These are phyloP conservation scores for Panicum hallii DNA, from an alignment of 202 grass and related monocot genomes.

Conservation along the genomic window DNA sequence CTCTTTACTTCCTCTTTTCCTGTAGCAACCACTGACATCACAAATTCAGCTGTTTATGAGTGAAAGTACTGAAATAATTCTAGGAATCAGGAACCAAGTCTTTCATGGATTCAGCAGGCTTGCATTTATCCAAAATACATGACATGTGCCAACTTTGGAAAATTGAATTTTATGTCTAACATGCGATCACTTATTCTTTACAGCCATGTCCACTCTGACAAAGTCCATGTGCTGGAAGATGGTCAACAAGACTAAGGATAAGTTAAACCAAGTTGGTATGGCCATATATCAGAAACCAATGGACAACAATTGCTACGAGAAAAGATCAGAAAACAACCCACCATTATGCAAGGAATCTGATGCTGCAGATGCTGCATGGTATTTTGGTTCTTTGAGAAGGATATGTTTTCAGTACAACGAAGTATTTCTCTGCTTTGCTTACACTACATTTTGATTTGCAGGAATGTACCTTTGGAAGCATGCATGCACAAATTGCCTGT, in stretches of 20 bases:
- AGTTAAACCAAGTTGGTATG: slow-evolving; percentile 87
- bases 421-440: slow-evolving; percentile 27
- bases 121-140: background rate
- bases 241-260: slow-evolving; percentile 86
- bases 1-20: background rate
- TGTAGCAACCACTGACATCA: background rate
- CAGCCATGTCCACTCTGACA: slow-evolving; percentile 88
- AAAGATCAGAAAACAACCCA: slow-evolving; percentile 77
- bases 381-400: slow-evolving; percentile 25
- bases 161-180: slow-evolving; percentile 42
- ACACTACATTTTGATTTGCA: slow-evolving; percentile 48
- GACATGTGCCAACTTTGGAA: background rate
- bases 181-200: slow-evolving; percentile 26
- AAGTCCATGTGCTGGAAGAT: slow-evolving; percentile 98
- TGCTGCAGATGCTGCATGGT: slow-evolving; percentile 93
- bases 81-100: background rate
- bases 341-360: slow-evolving; percentile 85
- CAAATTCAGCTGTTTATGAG: background rate
- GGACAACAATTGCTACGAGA: slow-evolving; percentile 96
- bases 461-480: slow-evolving; percentile 90
- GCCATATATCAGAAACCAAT: slow-evolving; percentile 87
- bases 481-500: slow-evolving; percentile 90
- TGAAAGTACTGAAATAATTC: background rate
- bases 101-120: background rate
- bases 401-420: background rate